phyloP scores from a whole-genome alignment of 75 land plant species.

The Adiantum capillusveneris region DNA sequence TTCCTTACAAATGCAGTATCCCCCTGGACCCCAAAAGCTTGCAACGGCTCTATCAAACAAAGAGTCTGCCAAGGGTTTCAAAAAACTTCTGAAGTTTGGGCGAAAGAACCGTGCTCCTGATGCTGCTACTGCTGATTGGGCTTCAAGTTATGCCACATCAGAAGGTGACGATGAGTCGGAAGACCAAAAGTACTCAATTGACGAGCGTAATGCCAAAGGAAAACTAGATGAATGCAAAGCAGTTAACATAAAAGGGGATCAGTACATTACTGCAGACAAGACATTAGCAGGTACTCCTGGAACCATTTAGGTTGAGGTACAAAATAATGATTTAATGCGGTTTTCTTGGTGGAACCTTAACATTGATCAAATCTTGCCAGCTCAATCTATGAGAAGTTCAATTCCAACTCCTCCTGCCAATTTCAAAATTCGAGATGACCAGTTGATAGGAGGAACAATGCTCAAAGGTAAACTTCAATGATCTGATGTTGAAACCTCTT shows the following conservation, averaged over 20 bases:
- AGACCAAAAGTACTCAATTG: conserved; percentile 23
- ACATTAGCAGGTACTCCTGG: conserved; percentile 4
- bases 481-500: too few relatives aligned
- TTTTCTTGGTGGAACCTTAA: background rate
- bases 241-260: conserved; percentile 22
- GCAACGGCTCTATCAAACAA: conserved; percentile 34
- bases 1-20: conserved; percentile 40
- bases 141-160: conserved; percentile 50
- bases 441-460: conserved; percentile 56
- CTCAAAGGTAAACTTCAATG: conserved; percentile 45
- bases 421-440: conserved; percentile 78
- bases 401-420: conserved; percentile 75
- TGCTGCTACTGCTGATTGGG: conserved; percentile 6
- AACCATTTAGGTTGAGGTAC: background rate
- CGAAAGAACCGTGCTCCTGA: conserved; percentile 64
- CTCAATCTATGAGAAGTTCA: conserved; percentile 53
- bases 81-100: conserved; percentile 88
- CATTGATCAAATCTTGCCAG: conserved; percentile 25
- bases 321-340: background rate
- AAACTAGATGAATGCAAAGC: conserved; percentile 23
- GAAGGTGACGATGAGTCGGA: conserved; percentile 94
- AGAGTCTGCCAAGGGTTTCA: conserved; percentile 75
- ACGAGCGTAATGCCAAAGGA: background rate
- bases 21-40: conserved; percentile 38
- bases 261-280: conserved; percentile 15